These are phyloP conservation scores for Mallotus nudiflorus DNA, from an alignment of 345 rosid genomes.

Conservation along the genomic window DNA sequence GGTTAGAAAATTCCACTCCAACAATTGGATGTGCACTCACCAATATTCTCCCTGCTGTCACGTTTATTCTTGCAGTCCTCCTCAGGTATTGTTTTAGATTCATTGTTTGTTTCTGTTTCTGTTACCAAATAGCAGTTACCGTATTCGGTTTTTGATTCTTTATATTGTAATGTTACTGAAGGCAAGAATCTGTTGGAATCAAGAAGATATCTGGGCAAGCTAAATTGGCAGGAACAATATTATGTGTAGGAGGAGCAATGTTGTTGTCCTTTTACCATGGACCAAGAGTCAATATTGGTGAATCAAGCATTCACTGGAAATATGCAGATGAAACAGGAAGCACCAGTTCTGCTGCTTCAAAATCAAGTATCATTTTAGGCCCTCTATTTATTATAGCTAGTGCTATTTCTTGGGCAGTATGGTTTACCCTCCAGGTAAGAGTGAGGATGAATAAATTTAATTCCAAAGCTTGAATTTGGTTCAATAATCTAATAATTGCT, in stretches of 20 bases:
- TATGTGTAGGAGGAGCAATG: conserved; percentile 94
- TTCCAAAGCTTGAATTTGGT: too few relatives aligned
- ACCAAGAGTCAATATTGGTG: conserved; percentile 45
- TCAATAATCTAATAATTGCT: too few relatives aligned
- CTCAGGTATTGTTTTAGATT: conserved; percentile 45
- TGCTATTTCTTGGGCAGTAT: conserved; percentile 60
- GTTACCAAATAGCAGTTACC: not conserved
- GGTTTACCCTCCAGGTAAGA: conserved; percentile 82
- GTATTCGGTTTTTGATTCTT: not conserved
- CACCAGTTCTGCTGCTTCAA: conserved; percentile 12
- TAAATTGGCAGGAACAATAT: conserved; percentile 66
- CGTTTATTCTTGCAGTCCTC: conserved; percentile 73
- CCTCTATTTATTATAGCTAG: conserved; percentile 60
- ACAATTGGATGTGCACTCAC: conserved; percentile 82
- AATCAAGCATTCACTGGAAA: conserved; percentile 73
- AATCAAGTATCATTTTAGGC: conserved; percentile 57
- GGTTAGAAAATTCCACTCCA: conserved; percentile 69
- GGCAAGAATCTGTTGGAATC: conserved; percentile 72
- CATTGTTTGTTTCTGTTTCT: too few relatives aligned
- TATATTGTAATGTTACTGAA: conserved; percentile 18
- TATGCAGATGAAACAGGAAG: conserved; percentile 47
- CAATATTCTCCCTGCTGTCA: conserved; percentile 75
- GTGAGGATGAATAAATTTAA: too few relatives aligned
- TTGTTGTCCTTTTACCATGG: conserved; percentile 88
- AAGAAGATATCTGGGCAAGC: conserved; percentile 70